Evolutionary conservation across 257 asterid species (phyloP).

Genomic region (Solanum sparsipilum): DNA sequence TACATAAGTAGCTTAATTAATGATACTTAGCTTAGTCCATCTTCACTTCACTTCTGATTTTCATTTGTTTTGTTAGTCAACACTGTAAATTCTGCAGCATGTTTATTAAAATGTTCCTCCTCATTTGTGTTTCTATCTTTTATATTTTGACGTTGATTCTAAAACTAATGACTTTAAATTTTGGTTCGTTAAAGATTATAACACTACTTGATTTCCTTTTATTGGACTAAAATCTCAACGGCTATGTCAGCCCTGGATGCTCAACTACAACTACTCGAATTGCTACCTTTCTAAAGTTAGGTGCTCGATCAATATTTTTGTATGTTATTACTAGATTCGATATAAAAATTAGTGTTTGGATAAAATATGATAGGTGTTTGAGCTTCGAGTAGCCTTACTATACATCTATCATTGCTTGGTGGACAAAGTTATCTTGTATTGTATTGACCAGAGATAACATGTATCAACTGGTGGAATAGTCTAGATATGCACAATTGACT

Average conservation of each 20-base stretch:
- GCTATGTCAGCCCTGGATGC: neutral
- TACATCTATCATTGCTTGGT: neutral
- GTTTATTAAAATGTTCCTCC: neutral
- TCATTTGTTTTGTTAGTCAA: neutral
- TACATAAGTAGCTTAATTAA: neutral
- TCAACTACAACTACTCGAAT: neutral
- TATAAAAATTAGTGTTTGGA: neutral
- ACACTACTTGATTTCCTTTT: neutral
- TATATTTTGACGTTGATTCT: neutral
- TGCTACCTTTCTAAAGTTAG: neutral
- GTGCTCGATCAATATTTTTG: neutral
- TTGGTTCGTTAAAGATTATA: neutral
- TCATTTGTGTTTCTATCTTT: neutral
- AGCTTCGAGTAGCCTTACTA: neutral
- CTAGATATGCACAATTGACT: accelerated
- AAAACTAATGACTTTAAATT: neutral
- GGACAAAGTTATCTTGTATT: neutral
- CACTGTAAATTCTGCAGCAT: neutral
- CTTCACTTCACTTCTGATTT: neutral
- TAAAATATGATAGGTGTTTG: neutral
- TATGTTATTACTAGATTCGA: neutral
- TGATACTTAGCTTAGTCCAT: neutral
- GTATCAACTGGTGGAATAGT: neutral
- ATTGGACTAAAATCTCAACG: neutral
- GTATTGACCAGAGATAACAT: neutral